A percentile compares a stretch with the other conserved stretches of the same genome.
These are phyloP conservation scores for Globisporangium spinosum DNA, from an alignment of 352 stramenopile species.

Conservation along the genomic window DNA sequence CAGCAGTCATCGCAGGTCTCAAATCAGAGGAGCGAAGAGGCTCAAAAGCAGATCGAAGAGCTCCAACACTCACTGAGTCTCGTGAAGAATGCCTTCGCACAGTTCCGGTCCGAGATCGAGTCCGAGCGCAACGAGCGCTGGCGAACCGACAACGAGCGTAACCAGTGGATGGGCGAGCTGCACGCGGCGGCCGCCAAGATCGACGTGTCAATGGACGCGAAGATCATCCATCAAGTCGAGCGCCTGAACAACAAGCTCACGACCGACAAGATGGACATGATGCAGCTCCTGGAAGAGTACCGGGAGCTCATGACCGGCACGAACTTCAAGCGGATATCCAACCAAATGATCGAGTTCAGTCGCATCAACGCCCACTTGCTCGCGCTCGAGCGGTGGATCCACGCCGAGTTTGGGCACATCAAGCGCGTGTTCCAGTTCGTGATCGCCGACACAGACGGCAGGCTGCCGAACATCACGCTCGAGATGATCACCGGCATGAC, in stretches of 20 bases:
- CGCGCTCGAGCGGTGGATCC: constrained; percentile 51
- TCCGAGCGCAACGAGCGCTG: constrained; percentile 52
- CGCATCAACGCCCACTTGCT: constrained; percentile 59
- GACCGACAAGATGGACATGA: constrained; percentile 50
- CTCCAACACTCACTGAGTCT: constrained; percentile 30
- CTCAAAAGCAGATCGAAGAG: constrained; percentile 37
- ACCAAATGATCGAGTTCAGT: constrained; percentile 47
- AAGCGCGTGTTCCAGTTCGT: constrained; percentile 50
- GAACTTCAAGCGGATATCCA: constrained; percentile 50
- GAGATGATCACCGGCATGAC: constrained; percentile 32
- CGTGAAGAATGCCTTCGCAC: constrained; percentile 35
- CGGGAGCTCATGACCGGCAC: constrained; percentile 35
- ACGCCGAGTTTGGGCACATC: constrained; percentile 45
- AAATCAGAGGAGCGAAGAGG: constrained; percentile 11
- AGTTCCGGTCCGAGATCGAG: constrained; percentile 54
- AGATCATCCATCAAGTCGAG: constrained; percentile 41
- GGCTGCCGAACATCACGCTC: constrained; percentile 32
- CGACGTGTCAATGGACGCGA: constrained; percentile 39
- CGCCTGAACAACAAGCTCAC: constrained; percentile 38
- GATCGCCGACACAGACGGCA: constrained; percentile 30
- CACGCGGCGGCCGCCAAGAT: constrained; percentile 26
- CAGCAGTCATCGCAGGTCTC: constrained; percentile 16
- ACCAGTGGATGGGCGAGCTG: constrained; percentile 29
- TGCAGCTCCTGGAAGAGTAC: constrained; percentile 48
- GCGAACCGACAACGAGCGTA: constrained; percentile 31